Percentiles rank a stretch among this genome's conserved stretches.
Evolutionary conservation across 2,329 filamentous ascomycete genomes (phyloP).

Genomic region (Penicillium sp.): DNA sequence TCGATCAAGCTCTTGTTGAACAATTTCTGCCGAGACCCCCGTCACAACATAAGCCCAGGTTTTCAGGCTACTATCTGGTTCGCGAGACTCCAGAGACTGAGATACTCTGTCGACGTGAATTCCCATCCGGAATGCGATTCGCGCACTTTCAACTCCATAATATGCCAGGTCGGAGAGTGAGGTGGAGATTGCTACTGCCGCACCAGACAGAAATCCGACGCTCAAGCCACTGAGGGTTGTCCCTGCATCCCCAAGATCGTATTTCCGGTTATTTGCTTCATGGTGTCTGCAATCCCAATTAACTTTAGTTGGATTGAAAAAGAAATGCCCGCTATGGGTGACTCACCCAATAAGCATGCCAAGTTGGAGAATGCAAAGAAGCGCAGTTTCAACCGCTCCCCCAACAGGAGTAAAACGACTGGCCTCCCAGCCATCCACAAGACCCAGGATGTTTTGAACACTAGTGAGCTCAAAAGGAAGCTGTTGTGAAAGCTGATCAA

Average conservation of each 20-base stretch:
- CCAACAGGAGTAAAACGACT: slow-evolving; percentile 51
- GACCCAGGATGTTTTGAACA: slow-evolving; percentile 27
- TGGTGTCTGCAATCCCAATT: slow-evolving; percentile 33
- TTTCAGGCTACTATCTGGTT: slow-evolving; percentile 41
- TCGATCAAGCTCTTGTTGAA: slow-evolving; percentile 35
- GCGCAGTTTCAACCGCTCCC: slow-evolving; percentile 54
- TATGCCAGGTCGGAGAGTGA: slow-evolving; percentile 48
- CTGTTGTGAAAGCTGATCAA: slow-evolving; percentile 31
- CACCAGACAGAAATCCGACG: slow-evolving; percentile 52
- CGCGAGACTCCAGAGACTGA: slow-evolving; percentile 48
- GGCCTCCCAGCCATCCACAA: slow-evolving; percentile 19
- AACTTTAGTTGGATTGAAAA: background rate
- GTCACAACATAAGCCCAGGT: slow-evolving; percentile 39
- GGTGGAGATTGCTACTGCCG: slow-evolving; percentile 51
- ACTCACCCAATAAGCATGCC: slow-evolving; percentile 54
- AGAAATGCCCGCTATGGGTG: background rate
- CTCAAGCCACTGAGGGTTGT: slow-evolving; percentile 48
- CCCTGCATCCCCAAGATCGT: slow-evolving; percentile 31
- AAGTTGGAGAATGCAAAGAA: slow-evolving; percentile 52
- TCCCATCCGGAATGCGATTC: slow-evolving; percentile 57
- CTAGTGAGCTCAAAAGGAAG: slow-evolving; percentile 27
- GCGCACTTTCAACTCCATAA: slow-evolving; percentile 50
- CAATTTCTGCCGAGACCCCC: slow-evolving; percentile 25
- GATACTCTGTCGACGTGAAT: slow-evolving; percentile 53
- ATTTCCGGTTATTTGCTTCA: slow-evolving; percentile 35